These are phyloP conservation scores for Trifolium pratense DNA, from an alignment of 306 rosid genomes.

Conservation along the genomic window DNA sequence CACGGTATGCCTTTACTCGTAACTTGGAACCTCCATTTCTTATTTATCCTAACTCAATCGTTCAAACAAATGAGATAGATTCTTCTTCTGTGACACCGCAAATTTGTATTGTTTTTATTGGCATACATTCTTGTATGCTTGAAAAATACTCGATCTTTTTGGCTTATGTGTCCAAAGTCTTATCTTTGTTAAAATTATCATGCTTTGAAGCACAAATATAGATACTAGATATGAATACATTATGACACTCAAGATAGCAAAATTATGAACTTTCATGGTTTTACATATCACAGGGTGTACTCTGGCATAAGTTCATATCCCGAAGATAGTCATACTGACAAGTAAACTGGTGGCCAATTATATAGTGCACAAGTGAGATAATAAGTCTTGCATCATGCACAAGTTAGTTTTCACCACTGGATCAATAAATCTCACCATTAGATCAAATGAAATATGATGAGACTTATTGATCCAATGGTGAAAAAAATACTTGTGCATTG, in stretches of 20 bases:
- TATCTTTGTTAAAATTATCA: constrained; percentile 25
- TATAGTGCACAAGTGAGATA: too few relatives aligned
- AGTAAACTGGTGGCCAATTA: neutral
- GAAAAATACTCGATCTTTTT: constrained; percentile 8
- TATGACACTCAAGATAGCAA: neutral
- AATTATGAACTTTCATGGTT: constrained; percentile 21
- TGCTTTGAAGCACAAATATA: constrained; percentile 20
- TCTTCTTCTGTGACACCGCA: constrained; percentile 25
- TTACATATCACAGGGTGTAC: too few relatives aligned
- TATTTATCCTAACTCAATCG: constrained; percentile 32
- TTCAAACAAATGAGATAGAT: constrained; percentile 18
- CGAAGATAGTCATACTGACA: too few relatives aligned
- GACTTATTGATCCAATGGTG: too few relatives aligned
- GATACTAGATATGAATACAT: constrained; percentile 15
- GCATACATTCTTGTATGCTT: constrained; percentile 12
- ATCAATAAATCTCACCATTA: too few relatives aligned
- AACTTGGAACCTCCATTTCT: constrained; percentile 23
- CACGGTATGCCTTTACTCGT: constrained; percentile 71
- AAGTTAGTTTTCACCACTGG: too few relatives aligned
- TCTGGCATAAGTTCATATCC: too few relatives aligned
- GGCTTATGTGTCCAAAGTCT: constrained; percentile 13
- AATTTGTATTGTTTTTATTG: constrained; percentile 34
- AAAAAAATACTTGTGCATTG: too few relatives aligned
- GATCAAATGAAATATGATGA: too few relatives aligned
- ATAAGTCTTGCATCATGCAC: too few relatives aligned